phyloP scores from a whole-genome alignment of 129 eudicot species.

The Arctium minus region DNA sequence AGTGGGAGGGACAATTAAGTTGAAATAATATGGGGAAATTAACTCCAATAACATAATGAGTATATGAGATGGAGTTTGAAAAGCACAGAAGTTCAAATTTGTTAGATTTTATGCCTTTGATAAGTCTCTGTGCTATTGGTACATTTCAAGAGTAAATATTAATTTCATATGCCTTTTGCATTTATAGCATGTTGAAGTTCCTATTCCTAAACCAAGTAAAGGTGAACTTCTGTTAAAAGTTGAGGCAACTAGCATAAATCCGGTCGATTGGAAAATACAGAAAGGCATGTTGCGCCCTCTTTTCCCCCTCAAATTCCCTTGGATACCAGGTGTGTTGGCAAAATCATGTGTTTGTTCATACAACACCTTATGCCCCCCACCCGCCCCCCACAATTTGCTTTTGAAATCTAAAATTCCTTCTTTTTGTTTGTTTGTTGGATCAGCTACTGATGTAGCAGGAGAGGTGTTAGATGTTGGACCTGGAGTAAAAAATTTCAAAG shows the following conservation, averaged over 20 bases:
- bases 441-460: constrained; percentile 80
- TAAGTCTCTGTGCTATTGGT: background rate
- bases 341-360: background rate
- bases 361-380: background rate
- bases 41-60: background rate
- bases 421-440: background rate
- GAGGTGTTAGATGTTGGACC: constrained; percentile 65
- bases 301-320: constrained; percentile 60
- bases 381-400: background rate
- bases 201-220: constrained; percentile 49
- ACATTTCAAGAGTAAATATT: background rate
- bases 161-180: background rate
- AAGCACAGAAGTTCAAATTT: background rate
- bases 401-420: background rate
- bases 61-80: background rate
- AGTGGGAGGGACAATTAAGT: background rate
- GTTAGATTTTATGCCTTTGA: background rate
- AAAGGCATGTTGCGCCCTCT: constrained; percentile 73
- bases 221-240: constrained; percentile 52
- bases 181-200: constrained; percentile 64
- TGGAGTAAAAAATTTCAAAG: constrained; percentile 50
- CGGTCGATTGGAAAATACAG: constrained; percentile 67
- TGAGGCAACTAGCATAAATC: constrained; percentile 57
- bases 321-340: constrained; percentile 51
- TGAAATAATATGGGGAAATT: background rate